phyloP scores from a whole-genome alignment of 805 yeast species.

The Wickerhamomyces queroliae region DNA sequence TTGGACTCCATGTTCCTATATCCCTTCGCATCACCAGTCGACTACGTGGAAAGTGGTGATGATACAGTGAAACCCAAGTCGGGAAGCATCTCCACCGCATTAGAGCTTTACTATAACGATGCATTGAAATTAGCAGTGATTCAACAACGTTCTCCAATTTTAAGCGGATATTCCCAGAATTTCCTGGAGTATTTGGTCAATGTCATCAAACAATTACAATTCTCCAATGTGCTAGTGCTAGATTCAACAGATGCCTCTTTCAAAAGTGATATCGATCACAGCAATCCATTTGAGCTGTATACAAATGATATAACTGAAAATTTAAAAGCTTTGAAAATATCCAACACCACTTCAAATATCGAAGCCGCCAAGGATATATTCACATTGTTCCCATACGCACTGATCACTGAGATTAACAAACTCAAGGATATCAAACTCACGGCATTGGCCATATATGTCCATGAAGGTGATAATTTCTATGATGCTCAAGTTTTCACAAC shows the following conservation, averaged over 20 bases:
- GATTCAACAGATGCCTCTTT: slow-evolving; percentile 73
- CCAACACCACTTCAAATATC: slow-evolving; percentile 3
- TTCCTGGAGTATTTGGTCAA: slow-evolving; percentile 52
- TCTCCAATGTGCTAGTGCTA: slow-evolving; percentile 45
- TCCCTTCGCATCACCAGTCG: slow-evolving; percentile 83
- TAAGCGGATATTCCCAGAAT: slow-evolving; percentile 51
- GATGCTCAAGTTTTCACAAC: slow-evolving; percentile 58
- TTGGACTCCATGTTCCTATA: slow-evolving; percentile 59
- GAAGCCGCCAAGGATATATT: slow-evolving; percentile 5
- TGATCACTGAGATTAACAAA: slow-evolving; percentile 6
- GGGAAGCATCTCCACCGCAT: slow-evolving; percentile 42
- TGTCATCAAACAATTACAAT: slow-evolving; percentile 35
- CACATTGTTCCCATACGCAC: slow-evolving; percentile 10
- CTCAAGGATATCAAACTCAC: slow-evolving; percentile 20
- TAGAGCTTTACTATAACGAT: slow-evolving; percentile 56
- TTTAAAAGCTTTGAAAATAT: slow-evolving; percentile 12
- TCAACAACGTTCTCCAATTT: slow-evolving; percentile 79
- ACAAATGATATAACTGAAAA: slow-evolving; percentile 12
- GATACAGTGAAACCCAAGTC: slow-evolving; percentile 10
- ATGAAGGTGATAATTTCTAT: slow-evolving; percentile 83
- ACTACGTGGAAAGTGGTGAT: slow-evolving; percentile 28
- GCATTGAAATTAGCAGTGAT: slow-evolving; percentile 44
- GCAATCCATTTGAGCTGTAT: slow-evolving; percentile 12
- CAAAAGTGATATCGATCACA: slow-evolving; percentile 14
- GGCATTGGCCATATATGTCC: slow-evolving; percentile 58